phyloP scores from a whole-genome alignment of 768 basidiomycete genomes.

The Mrakia frigida region DNA sequence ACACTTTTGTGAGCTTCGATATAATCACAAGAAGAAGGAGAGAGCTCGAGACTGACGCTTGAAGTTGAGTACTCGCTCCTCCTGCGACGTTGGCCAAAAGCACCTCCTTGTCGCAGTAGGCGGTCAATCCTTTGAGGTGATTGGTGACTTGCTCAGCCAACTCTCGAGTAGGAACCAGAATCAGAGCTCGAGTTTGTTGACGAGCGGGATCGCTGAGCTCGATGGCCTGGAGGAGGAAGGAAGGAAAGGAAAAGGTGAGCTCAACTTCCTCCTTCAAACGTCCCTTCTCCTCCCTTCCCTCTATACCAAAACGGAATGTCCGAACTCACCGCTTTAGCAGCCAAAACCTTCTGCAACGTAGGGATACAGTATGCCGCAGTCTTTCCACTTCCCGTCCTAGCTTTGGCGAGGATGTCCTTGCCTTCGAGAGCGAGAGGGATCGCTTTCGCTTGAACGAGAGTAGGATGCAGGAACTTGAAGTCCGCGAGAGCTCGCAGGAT shows the following conservation, averaged over 20 bases:
- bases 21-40: not conserved
- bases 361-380: slow-evolving; percentile 95
- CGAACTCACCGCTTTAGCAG: slow-evolving; percentile 62
- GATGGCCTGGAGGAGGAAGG: slow-evolving; percentile 18
- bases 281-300: not conserved
- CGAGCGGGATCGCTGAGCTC: slow-evolving; percentile 27
- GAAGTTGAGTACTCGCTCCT: slow-evolving; percentile 61
- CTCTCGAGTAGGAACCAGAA: slow-evolving; percentile 73
- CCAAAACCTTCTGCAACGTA: slow-evolving; percentile 77
- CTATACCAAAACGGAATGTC: not conserved
- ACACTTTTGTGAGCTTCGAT: not conserved
- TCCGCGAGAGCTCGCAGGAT: slow-evolving; percentile 85
- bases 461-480: slow-evolving; percentile 82
- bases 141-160: slow-evolving; percentile 81
- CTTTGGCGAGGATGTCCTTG: slow-evolving; percentile 82
- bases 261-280: not conserved
- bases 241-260: not conserved
- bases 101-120: slow-evolving; percentile 75
- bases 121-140: slow-evolving; percentile 60
- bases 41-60: slow-evolving; percentile 38
- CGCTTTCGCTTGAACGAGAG: slow-evolving; percentile 82
- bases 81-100: slow-evolving; percentile 68
- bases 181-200: slow-evolving; percentile 56
- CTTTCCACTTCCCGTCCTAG: slow-evolving; percentile 94
- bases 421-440: slow-evolving; percentile 85